Evolutionary conservation across 2,329 filamentous ascomycete genomes (phyloP), one percentile per base, ranked within the genome.

Genomic region (Verticillium alfalfae): DNA sequence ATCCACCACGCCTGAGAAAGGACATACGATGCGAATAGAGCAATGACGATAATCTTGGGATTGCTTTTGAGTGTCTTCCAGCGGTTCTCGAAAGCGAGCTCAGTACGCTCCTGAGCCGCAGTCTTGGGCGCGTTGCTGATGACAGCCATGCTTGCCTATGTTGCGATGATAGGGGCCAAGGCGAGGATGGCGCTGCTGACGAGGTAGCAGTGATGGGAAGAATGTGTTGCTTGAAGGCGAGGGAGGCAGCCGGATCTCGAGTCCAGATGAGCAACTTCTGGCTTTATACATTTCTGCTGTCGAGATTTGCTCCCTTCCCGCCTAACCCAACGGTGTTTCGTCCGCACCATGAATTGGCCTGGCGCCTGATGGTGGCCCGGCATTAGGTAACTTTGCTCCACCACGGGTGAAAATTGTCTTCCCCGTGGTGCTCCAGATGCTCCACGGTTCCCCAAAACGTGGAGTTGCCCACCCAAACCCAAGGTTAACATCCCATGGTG

Each of bases 21-120:
- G 2, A 39, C 56, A 4, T 34, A 77, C 73, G 75, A 76, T 31
- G 74, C 73, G 60, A 76, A 76, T 34, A 76, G 67, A 22, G 74
- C 73, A 57, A 76, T 75, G 57, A 75, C 66, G 49, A 76, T 64
- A 36, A 75, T 66, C 61, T 75, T 75, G 56, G 73, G 73, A 58
- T 76, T 76, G 45, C 66, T 59, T 34, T 66, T 61, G 45, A 73
- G 66, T 34, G 70, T 67, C 45, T 67, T 63, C 71, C 69, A 73
- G 49, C 64, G 58, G 16, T 63, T 62, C 34, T 64, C 16, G 22
- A 52, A 52, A 9, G 45, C 45, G n/a, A 57, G 34, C 36, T 57
- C 55, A 38, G 55, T 38, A 34, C 55, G 55, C 34, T 16, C 55
- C 55, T 57, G 55, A 38, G 36, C 36, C 15, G 55, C 55, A 34